Percentiles rank a stretch among this genome's conserved stretches.
Evolutionary conservation across 768 basidiomycete species (phyloP).

Genomic region (Suillus discolor): DNA sequence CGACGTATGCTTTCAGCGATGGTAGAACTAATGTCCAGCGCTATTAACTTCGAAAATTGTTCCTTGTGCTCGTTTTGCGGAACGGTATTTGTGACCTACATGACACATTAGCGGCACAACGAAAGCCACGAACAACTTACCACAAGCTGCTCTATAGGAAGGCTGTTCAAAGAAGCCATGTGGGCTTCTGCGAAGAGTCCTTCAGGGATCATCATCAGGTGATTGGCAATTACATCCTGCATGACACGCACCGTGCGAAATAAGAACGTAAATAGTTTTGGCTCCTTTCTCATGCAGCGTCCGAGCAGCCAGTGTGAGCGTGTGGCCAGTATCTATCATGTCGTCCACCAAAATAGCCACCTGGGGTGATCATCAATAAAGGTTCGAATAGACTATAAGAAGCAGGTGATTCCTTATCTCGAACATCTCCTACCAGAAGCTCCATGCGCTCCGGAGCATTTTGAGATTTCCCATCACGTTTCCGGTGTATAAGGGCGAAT

Average conservation of each 20-base stretch:
- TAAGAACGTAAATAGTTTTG: constrained; percentile 79
- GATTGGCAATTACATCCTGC: constrained; percentile 7
- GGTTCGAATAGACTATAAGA: neutral
- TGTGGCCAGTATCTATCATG: constrained; percentile 96
- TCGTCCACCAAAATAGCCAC: constrained; percentile 96
- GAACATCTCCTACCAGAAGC: constrained; percentile 92
- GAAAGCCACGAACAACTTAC: constrained; percentile 43
- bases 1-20: constrained; percentile 96
- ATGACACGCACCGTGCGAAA: constrained; percentile 78
- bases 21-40: constrained; percentile 88
- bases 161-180: constrained; percentile 62
- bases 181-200: constrained; percentile 81
- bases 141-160: constrained; percentile 86
- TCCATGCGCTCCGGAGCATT: constrained; percentile 84
- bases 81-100: constrained; percentile 91
- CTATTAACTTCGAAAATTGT: constrained; percentile 74
- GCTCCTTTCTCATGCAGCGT: constrained; percentile 92
- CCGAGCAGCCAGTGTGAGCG: constrained; percentile 81
- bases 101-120: constrained; percentile 3
- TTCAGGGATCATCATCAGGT: constrained; percentile 29
- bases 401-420: constrained; percentile 65
- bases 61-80: constrained; percentile 75
- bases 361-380: constrained; percentile 37
- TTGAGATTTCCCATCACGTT: constrained; percentile 69
- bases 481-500: constrained; percentile 94